Evolutionary conservation across 2,329 filamentous ascomycete genomes (phyloP), one percentile per base, ranked within the genome.

Genomic region (Aspergillus quadricinctus): DNA sequence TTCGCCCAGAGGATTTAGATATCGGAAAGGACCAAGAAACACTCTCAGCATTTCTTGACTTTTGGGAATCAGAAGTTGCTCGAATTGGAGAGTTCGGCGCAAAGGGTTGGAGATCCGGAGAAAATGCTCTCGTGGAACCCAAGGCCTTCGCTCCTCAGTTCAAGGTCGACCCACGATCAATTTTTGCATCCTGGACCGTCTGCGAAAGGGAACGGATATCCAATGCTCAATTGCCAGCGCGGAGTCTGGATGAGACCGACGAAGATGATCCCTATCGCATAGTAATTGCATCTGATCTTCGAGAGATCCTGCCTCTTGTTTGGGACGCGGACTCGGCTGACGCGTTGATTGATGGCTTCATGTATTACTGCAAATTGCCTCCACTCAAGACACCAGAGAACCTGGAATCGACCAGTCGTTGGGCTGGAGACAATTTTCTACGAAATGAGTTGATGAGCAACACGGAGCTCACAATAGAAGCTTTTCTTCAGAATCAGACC

Each of bases 11-110:
- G 3, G 54, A 67, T 4, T 51, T 74, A 29, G 68, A 54, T 58
- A 60, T 45, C 23, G 48, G 54, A 8, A 49, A 56, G 53, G 19
- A 56, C 8, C 48, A 62, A 21, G 31, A 61, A 50, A 50, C 61
- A 59, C 14, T 74, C 28, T 48, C 63, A n/a, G 61, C 65, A 0
- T 89, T 96, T 59, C 77, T 83, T 49, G 81, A 86, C 2, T 96
- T 94, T 61, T 97, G 94, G 94, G 91, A 96, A 57, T 89, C 86
- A 55, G 93, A 97, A 67, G 80, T 85, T 0, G 78, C 88, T 0
- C 83, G 93, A 5, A 82, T 96, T 53, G 93, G 93, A 9, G 93
- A 97, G 64, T 66, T 74, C 0, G 79, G 78, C 1, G 87, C 90
- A 2, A 78, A 80, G 58, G 91, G 92, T 0, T 97, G 92, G 92